A percentile compares a stretch with the other conserved stretches of the same genome.
Conservation (phyloP, 169 alveolate species). For the Plasmodium inui region DNA sequence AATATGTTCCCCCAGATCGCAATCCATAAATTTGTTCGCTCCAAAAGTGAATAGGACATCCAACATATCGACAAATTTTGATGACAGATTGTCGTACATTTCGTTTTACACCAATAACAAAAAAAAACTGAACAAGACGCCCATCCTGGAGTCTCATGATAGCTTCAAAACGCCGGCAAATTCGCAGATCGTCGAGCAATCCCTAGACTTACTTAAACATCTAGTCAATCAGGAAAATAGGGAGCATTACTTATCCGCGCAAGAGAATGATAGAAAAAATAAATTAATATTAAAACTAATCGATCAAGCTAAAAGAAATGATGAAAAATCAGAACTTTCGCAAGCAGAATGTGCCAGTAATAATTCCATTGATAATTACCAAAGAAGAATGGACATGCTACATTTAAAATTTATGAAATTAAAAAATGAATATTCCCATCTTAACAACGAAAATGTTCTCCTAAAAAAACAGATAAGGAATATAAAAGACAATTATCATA, state of each 20-base stretch:
- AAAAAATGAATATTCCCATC: slow-evolving; percentile 56
- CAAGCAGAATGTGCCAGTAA: slow-evolving; percentile 27
- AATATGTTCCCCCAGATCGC: slow-evolving; percentile 27
- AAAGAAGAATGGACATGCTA: slow-evolving; percentile 64
- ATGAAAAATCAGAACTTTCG: neutral
- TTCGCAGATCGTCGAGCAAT: slow-evolving; percentile 69
- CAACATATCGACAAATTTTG: slow-evolving; percentile 22
- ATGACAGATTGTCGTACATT: slow-evolving; percentile 25
- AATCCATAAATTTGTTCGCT: slow-evolving; percentile 32
- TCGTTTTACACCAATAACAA: slow-evolving; percentile 14
- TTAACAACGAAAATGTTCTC: slow-evolving; percentile 50
- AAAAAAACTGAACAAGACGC: slow-evolving; percentile 9
- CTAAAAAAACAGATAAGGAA: slow-evolving; percentile 58
- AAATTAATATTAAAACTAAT: slow-evolving; percentile 44
- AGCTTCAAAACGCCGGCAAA: slow-evolving; percentile 58
- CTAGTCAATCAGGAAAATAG: slow-evolving; percentile 54
- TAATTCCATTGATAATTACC: slow-evolving; percentile 23
- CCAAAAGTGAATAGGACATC: slow-evolving; percentile 47
- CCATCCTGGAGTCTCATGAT: slow-evolving; percentile 42
- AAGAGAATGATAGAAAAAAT: slow-evolving; percentile 39
- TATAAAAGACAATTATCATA: slow-evolving; percentile 42
- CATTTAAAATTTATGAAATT: slow-evolving; percentile 63
- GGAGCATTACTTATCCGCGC: neutral
- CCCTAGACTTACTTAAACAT: slow-evolving; percentile 73
- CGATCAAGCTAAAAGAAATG: slow-evolving; percentile 48